Percentiles rank a stretch among this genome's conserved stretches.
Evolutionary conservation across 805 yeast genomes (phyloP).

Genomic region (Cyberlindnera euphorbiae): DNA sequence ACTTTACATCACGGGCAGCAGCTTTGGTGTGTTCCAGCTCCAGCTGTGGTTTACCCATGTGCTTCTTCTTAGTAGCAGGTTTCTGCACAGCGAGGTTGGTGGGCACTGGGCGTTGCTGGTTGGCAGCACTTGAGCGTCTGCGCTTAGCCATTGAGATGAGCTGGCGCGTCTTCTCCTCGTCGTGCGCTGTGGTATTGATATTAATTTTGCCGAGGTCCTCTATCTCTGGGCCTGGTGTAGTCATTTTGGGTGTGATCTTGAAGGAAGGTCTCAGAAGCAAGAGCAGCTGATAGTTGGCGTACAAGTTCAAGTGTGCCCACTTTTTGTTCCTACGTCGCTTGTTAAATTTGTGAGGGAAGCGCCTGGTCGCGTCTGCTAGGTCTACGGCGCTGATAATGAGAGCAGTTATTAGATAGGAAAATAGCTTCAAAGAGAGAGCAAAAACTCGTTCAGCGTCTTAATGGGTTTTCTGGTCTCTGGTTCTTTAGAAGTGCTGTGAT

Average conservation of each 20-base stretch:
- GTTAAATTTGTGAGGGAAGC: background rate
- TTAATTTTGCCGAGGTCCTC: constrained; percentile 8
- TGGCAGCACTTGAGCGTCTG: constrained; percentile 25
- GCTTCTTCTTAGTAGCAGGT: constrained; percentile 28
- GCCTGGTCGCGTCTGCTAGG: background rate
- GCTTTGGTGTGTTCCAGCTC: constrained; percentile 26
- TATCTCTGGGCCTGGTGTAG: background rate
- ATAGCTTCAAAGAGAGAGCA: too few species aligned
- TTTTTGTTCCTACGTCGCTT: too few species aligned
- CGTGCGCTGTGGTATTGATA: constrained; percentile 4
- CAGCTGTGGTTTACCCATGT: constrained; percentile 28
- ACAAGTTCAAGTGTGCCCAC: too few species aligned
- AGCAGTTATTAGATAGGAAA: too few species aligned
- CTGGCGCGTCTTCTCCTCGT: constrained; percentile 1
- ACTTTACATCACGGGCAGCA: constrained; percentile 14
- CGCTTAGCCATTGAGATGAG: constrained; percentile 13
- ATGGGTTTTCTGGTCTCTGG: too few species aligned
- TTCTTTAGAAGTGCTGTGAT: too few species aligned
- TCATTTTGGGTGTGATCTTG: background rate
- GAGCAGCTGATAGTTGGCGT: too few species aligned
- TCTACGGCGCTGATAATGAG: too few species aligned
- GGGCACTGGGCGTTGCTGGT: constrained; percentile 1
- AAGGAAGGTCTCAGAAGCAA: too few species aligned
- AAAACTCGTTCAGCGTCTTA: too few species aligned
- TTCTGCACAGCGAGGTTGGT: background rate